Evolutionary conservation across 2,329 filamentous ascomycete genomes (phyloP).

Genomic region (Neurospora sp.): DNA sequence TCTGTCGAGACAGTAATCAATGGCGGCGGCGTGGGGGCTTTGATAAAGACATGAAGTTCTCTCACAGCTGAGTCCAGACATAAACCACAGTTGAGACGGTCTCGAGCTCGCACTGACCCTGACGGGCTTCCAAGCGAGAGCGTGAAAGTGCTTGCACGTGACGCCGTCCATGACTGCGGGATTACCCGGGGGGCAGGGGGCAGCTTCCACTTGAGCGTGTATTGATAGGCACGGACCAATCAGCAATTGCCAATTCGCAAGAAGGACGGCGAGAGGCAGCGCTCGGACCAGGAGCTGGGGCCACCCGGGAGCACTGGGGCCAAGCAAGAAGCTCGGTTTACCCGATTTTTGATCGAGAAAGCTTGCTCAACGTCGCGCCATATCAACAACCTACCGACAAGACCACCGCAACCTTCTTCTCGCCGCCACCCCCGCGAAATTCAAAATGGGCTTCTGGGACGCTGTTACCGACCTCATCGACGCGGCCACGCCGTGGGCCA

Average conservation of each 20-base stretch:
- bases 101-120: background rate
- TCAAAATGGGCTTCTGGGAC: slow-evolving; percentile 59
- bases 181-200: background rate
- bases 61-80: background rate
- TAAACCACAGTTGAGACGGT: background rate
- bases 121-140: background rate
- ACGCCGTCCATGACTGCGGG: background rate
- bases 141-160: background rate
- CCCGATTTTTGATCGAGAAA: slow-evolving; percentile 22
- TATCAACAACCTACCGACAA: slow-evolving; percentile 10
- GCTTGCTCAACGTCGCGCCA: slow-evolving; percentile 21
- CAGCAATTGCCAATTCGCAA: background rate
- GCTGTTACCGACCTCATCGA: slow-evolving; percentile 54
- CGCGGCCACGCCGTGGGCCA: slow-evolving; percentile 55
- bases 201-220: background rate
- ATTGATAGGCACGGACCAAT: background rate
- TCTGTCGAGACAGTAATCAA: background rate
- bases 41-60: background rate
- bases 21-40: background rate
- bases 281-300: background rate
- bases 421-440: slow-evolving; percentile 23
- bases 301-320: background rate
- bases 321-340: slow-evolving; percentile 24
- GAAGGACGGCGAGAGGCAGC: background rate
- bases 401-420: slow-evolving; percentile 20